Evolutionary conservation across 2,329 filamentous ascomycete genomes (phyloP).

Genomic region (Ophiostoma sp.): DNA sequence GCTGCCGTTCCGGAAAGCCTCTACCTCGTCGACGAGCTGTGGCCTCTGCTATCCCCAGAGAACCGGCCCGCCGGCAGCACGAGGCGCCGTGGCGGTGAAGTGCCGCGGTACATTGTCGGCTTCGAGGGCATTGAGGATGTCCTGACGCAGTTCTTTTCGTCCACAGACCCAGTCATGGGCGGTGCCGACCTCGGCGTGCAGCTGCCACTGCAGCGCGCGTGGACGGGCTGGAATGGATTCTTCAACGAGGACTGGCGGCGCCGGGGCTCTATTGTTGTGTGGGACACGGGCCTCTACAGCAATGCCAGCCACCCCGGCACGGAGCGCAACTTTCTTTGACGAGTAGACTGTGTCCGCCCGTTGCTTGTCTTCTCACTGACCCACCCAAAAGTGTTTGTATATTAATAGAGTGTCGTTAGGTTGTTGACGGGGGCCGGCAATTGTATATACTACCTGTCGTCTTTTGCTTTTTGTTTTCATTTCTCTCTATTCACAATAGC

Average conservation of each 20-base stretch:
- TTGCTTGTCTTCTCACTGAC: background rate
- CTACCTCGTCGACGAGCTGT: constrained; percentile 42
- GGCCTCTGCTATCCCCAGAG: constrained; percentile 30
- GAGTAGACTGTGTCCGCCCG: background rate
- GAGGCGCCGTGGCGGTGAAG: constrained; percentile 31
- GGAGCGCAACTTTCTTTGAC: constrained; percentile 15
- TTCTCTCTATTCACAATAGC: background rate
- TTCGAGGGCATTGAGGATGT: constrained; percentile 55
- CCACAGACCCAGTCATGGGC: constrained; percentile 24
- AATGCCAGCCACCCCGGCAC: constrained; percentile 27
- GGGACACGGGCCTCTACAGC: constrained; percentile 45
- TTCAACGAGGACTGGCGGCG: constrained; percentile 59
- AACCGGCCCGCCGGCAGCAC: background rate
- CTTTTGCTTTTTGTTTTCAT: background rate
- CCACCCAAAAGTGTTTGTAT: background rate
- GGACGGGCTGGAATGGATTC: constrained; percentile 55
- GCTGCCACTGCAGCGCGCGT: constrained; percentile 42
- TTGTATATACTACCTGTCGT: constrained; percentile 1
- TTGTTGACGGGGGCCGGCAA: background rate
- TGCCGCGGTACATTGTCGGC: constrained; percentile 56
- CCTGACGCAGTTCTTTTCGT: constrained; percentile 41
- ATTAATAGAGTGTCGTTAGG: background rate
- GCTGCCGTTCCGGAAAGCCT: constrained; percentile 45
- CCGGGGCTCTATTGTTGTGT: constrained; percentile 53
- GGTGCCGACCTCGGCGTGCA: constrained; percentile 41